Percentiles rank a stretch among this genome's conserved stretches.
These are phyloP conservation scores for Parietichytrium sp. DNA, from an alignment of 108 stramenopile species.

Conservation along the genomic window DNA sequence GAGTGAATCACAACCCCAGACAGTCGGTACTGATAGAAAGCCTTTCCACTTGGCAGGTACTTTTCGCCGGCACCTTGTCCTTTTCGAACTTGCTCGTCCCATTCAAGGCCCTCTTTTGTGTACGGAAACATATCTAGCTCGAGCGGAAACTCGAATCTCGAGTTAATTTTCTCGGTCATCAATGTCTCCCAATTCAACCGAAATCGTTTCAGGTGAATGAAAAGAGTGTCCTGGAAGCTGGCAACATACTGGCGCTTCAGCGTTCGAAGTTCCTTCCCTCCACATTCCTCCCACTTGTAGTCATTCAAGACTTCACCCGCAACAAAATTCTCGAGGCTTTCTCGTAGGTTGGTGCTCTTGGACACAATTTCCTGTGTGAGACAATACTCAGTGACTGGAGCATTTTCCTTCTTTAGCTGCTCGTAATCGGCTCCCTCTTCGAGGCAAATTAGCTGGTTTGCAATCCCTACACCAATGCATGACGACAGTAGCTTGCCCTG, in stretches of 20 bases:
- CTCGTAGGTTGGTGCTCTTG: not conserved
- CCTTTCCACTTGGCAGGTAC: constrained; percentile 38
- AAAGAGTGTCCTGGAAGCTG: constrained; percentile 45
- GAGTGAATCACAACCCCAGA: constrained; percentile 66
- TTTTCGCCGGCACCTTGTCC: not conserved
- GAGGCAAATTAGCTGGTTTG: constrained; percentile 53
- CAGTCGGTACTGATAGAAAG: constrained; percentile 58
- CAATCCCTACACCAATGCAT: constrained; percentile 51
- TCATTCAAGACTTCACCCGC: constrained; percentile 51
- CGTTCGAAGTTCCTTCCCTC: not conserved
- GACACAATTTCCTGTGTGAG: not conserved
- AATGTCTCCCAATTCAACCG: constrained; percentile 62
- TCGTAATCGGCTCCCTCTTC: constrained; percentile 37
- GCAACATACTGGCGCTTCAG: constrained; percentile 47
- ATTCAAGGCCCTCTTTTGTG: constrained; percentile 45
- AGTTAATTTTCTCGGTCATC: constrained; percentile 59
- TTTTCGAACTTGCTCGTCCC: not conserved
- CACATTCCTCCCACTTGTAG: constrained; percentile 50
- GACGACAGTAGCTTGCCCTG: constrained; percentile 39
- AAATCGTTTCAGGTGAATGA: constrained; percentile 69
- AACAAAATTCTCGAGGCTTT: not conserved
- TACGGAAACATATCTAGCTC: constrained; percentile 63
- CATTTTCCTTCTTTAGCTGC: constrained; percentile 48
- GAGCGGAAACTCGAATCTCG: constrained; percentile 59
- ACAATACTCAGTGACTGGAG: not conserved